Evolutionary conservation across 192 early-diverging fungal genomes (phyloP), one percentile per base, ranked within the genome.

Genomic region (Backusella australiensis): DNA sequence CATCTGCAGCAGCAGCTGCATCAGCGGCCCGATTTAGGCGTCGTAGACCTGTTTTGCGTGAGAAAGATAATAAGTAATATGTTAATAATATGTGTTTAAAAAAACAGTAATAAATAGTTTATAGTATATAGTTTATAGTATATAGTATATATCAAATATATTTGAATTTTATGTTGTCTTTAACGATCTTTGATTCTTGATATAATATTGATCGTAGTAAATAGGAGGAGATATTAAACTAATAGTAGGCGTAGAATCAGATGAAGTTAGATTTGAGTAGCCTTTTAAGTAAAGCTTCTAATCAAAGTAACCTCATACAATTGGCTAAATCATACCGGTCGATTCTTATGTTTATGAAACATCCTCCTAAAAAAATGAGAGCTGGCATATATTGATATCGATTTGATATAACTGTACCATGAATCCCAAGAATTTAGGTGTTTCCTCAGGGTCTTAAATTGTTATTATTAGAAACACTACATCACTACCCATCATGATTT

Each of bases 1-100:
- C 71, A 9, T 35, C 34, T 6, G 41, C 71, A 4, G 71, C 71
- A 29, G 71, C 71, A 21, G 71, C 71, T 3, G 71, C 71, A 34
- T 53, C 71, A 12, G 71, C 32, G 0, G 71, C 71, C 5, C 17
- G 49, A 53, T 34, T 9, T 34, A 72, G 71, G 34, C 41, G 71
- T 11, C 21, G 56, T 26, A 63, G 21, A 26, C 56, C 23, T 29
- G 12, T 63, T 26, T 8, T 26, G 8, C 56, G 29, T 29, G 11
- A 1, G 11, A 63, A 63, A 11, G 9, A 63, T 63, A 63, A 29
- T 11, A 63, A 63, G 12, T 63, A 63, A 26, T 63, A 29, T 63
- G 26, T 63, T 14, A 63, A 8, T 14, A 63, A 8, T 29, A 26
- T 59, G 23, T 59, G 23, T 29, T 26, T 12, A 14, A 26, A 59